Base-by-base conservation (phyloP, 2,329 filamentous ascomycete species). In the Hypoxylon sp. region DNA sequence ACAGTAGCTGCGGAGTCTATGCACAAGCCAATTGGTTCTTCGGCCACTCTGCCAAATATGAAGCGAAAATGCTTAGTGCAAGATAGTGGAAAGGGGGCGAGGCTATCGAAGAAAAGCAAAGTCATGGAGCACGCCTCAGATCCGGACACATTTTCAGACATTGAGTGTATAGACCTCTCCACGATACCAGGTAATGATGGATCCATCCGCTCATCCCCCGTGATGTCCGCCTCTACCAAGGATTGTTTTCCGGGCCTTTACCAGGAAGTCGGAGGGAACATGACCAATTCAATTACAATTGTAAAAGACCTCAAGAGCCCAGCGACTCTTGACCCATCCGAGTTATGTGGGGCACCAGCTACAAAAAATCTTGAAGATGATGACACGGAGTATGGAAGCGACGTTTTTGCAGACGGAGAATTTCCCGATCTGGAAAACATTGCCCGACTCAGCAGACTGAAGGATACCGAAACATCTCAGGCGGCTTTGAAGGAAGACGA, bases 111-210 rank as follows among this genome's bases (percentile, higher is more conserved):
- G 37, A 73, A 65, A 60, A 33, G 19, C 3, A 69, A 66, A 29
- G 10, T 46, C 24, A 17, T n/a, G 19, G 24, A 44, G 2, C 29
- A 42, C 17, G 19, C 46, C 35, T 57, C 52, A 8, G 57, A 44
- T 54, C 46, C 48, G 10, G 42, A 59, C n/a, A 31, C n/a, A 17
- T 37, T 61, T 13, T 69, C 65, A n/a, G 70, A 74, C 37, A 57
- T 75, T 46, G 75, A 78, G 33, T 76, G 64, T 53, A 69, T 78
- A 47, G 75, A 78, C 19, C 66, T 78, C 11, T 72, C 69, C n/a
- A 63, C 58, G 10, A 8, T 47, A 10, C 59, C 63, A n/a, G 69
- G 35, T 33, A 35, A 75, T n/a, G 61, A 67, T 8, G 44, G 44
- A n/a, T n/a, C 35, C 14, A 19, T 33, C n/a, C n/a, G 17, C 1